These are phyloP conservation scores for Solanum virginianum DNA, from an alignment of 257 asterid species.

Conservation along the genomic window DNA sequence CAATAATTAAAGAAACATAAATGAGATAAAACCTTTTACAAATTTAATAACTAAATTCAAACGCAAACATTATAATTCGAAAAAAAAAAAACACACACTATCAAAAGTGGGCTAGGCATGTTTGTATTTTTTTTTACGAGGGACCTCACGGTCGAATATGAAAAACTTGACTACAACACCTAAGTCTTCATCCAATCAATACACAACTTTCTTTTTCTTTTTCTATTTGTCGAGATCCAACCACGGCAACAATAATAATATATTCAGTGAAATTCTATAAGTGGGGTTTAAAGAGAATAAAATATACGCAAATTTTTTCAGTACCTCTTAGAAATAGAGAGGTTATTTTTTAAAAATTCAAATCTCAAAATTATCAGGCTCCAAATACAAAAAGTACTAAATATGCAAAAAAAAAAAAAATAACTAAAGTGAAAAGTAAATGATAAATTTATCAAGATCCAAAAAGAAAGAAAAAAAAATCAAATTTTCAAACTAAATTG, in stretches of 20 bases:
- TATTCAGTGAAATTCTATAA: too few species aligned
- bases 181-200: neutral
- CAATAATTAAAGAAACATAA: neutral
- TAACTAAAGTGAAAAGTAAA: too few species aligned
- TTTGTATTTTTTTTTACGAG: neutral
- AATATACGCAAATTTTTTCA: too few species aligned
- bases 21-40: neutral
- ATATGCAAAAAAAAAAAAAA: too few species aligned
- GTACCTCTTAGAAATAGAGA: too few species aligned
- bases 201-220: neutral
- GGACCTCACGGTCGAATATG: neutral
- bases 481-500: neutral
- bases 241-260: too few species aligned
- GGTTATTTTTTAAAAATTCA: too few species aligned
- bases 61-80: neutral
- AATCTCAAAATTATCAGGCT: too few species aligned
- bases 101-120: neutral
- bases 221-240: slow-evolving; percentile 4
- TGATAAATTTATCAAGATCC: too few species aligned
- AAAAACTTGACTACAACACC: neutral
- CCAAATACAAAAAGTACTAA: too few species aligned
- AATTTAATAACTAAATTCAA: too few species aligned
- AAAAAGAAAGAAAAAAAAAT: too few species aligned
- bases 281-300: accelerated
- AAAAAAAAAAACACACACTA: neutral